Percentiles rank a stretch among this genome's conserved stretches.
Evolutionary conservation across 2,329 filamentous ascomycete species (phyloP).

Genomic region (Cladophialophora psammophila): DNA sequence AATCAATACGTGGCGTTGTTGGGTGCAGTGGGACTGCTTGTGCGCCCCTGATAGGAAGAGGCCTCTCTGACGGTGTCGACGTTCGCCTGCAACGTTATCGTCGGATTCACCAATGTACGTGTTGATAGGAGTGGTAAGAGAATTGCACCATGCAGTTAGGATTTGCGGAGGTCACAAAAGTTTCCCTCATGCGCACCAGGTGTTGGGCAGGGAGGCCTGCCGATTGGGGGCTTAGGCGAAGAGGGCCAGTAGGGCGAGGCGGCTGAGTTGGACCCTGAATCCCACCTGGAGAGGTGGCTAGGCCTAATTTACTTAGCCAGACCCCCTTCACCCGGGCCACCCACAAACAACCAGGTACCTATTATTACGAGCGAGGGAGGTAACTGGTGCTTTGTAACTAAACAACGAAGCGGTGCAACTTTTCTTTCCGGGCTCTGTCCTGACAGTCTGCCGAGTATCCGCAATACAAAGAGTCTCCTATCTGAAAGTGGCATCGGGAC

Average conservation of each 20-base stretch:
- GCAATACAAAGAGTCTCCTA: too few species aligned
- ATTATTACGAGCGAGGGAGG: too few species aligned
- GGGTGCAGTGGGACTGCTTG: background rate
- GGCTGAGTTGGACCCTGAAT: conserved; percentile 1
- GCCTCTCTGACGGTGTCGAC: background rate
- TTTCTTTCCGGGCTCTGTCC: too few species aligned
- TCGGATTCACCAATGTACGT: conserved; percentile 9
- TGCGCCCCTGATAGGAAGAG: conserved; percentile 10
- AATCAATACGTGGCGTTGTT: conserved; percentile 15
- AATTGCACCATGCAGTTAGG: conserved; percentile 12
- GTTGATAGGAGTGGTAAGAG: background rate
- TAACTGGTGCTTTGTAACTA: too few species aligned
- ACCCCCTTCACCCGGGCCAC: too few species aligned
- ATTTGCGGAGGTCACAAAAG: conserved; percentile 1
- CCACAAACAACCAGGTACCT: too few species aligned
- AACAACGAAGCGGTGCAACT: too few species aligned
- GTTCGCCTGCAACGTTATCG: conserved; percentile 10
- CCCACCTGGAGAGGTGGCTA: background rate
- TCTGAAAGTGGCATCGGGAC: too few species aligned
- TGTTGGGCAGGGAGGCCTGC: background rate
- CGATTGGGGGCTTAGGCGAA: background rate
- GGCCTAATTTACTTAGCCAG: too few species aligned
- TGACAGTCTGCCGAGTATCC: too few species aligned
- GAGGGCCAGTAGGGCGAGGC: background rate
- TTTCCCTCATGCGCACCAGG: conserved; percentile 14